phyloP scores from a whole-genome alignment of 768 basidiomycete species.

The Kwoniella heveanensis region DNA sequence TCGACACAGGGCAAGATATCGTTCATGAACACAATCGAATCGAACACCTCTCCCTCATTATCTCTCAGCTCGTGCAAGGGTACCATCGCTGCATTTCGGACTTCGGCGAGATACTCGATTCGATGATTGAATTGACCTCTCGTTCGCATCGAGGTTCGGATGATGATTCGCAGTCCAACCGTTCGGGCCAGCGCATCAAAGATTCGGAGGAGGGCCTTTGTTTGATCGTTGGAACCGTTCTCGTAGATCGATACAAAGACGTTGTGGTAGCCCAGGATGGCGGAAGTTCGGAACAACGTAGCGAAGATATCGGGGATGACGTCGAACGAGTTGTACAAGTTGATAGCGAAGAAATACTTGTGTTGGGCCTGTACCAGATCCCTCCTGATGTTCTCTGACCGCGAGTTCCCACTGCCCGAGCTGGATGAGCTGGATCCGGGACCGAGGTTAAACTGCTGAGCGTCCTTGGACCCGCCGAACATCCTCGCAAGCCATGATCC shows the following conservation, averaged over 20 bases:
- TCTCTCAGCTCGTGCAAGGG: constrained; percentile 93
- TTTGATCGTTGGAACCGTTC: constrained; percentile 98
- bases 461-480: constrained; percentile 34
- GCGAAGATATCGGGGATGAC: constrained; percentile 96
- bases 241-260: constrained; percentile 99
- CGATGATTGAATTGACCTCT: constrained; percentile 97
- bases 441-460: constrained; percentile 27
- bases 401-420: constrained; percentile 14
- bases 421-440: constrained; percentile 12
- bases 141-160: constrained; percentile 87
- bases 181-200: constrained; percentile 88
- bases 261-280: constrained; percentile 93
- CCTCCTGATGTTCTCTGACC: constrained; percentile 40
- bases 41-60: constrained; percentile 88
- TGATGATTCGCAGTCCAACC: constrained; percentile 89
- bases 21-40: constrained; percentile 98
- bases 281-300: constrained; percentile 88
- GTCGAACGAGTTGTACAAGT: constrained; percentile 99
- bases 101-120: constrained; percentile 99
- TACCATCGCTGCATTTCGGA: constrained; percentile 96
- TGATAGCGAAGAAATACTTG: constrained; percentile 99
- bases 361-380: constrained; percentile 64
- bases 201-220: constrained; percentile 90
- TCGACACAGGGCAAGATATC: constrained; percentile 97
- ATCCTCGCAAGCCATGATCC: constrained; percentile 43